Conservation (phyloP, 1,284 basidiomycete species). For the Chondrostereum purpureum region DNA sequence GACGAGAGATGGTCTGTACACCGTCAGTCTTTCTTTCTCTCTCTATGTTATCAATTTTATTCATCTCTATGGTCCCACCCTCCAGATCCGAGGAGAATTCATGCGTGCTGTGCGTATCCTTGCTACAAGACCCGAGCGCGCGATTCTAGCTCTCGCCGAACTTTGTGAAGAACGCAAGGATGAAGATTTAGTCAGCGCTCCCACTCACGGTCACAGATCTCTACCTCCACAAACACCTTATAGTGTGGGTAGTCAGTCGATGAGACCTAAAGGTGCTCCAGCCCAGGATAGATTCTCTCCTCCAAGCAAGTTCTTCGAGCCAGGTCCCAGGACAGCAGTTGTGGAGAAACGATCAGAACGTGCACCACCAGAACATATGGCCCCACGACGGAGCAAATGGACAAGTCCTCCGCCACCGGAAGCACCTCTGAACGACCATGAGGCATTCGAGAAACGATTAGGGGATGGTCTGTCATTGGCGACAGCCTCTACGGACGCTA, state of each 20-base stretch:
- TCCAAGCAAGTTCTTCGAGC: conserved; percentile 39
- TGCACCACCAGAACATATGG: conserved; percentile 67
- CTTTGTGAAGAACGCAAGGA: conserved; percentile 76
- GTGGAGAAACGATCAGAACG: conserved; percentile 24
- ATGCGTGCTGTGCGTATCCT: conserved; percentile 92
- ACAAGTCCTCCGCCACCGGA: conserved; percentile 77
- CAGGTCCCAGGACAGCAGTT: conserved; percentile 24
- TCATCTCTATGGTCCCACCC: conserved; percentile 3
- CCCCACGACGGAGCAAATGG: conserved; percentile 69
- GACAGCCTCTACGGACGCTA: conserved; percentile 52
- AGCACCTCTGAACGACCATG: conserved; percentile 59
- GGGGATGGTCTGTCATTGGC: conserved; percentile 60
- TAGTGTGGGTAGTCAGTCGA: conserved; percentile 53
- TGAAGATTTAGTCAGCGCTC: conserved; percentile 49
- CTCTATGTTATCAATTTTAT: conserved; percentile 2
- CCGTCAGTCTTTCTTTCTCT: conserved; percentile 42
- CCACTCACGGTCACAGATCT: conserved; percentile 24
- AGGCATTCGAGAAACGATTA: conserved; percentile 58
- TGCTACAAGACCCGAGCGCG: conserved; percentile 71
- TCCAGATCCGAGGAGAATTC: conserved; percentile 95
- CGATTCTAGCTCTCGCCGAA: conserved; percentile 73
- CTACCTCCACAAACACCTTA: conserved; percentile 66
- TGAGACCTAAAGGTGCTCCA: conserved; percentile 41
- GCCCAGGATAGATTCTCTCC: conserved; percentile 42
- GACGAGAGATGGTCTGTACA: conserved; percentile 93